Evolutionary conservation across 176 grass and related monocot genomes (phyloP).

Genomic region (Lolium multiflorum): DNA sequence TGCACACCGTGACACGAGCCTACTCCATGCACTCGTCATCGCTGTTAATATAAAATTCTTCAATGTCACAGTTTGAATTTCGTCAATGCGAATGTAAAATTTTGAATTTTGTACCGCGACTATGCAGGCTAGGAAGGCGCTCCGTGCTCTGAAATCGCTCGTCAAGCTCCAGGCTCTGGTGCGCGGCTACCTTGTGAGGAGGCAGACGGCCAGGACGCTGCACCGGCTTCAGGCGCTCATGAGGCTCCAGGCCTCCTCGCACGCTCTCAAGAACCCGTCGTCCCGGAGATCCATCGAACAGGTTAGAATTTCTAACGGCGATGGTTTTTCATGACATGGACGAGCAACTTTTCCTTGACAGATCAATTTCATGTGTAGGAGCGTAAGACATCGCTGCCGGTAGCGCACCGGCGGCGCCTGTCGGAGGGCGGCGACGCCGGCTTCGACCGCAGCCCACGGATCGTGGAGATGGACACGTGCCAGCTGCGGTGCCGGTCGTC

Average conservation of each 20-base stretch:
- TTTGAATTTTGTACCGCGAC: conserved; percentile 23
- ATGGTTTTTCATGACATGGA: background rate
- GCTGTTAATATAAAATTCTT: background rate
- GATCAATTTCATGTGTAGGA: too few species aligned
- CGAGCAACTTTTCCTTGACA: background rate
- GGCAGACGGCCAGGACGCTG: conserved; percentile 67
- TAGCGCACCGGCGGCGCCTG: conserved; percentile 52
- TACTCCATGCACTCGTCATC: conserved; percentile 38
- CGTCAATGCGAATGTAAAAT: background rate
- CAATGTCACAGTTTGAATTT: background rate
- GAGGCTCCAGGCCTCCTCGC: conserved; percentile 58
- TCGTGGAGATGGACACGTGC: conserved; percentile 93
- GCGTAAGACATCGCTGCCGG: conserved; percentile 26
- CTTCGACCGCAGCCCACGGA: conserved; percentile 71
- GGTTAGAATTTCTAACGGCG: background rate
- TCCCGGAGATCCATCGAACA: conserved; percentile 53
- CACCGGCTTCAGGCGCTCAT: conserved; percentile 77
- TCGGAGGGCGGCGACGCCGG: conserved; percentile 54
- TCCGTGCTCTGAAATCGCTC: conserved; percentile 78
- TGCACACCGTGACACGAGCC: conserved; percentile 40
- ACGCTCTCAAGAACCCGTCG: conserved; percentile 6
- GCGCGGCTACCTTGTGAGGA: conserved; percentile 84
- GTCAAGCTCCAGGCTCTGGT: conserved; percentile 94
- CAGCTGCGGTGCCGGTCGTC: conserved; percentile 58
- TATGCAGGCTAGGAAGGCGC: conserved; percentile 80